These are phyloP conservation scores for Knoxdaviesia capensis DNA, from an alignment of 2,329 filamentous ascomycete species.

Conservation along the genomic window DNA sequence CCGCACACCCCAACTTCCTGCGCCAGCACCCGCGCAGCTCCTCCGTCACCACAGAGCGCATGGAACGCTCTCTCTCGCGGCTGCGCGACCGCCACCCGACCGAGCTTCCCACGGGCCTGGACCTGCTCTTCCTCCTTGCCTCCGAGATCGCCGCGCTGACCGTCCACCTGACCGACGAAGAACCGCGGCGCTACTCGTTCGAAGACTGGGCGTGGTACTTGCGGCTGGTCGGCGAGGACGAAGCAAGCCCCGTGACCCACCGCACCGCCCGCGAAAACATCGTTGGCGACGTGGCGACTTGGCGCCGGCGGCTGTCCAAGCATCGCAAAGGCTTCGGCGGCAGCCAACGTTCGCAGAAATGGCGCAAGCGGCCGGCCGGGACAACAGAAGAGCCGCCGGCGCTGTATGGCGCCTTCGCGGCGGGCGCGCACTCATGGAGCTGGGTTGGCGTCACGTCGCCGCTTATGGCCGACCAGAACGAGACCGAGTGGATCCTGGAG, in stretches of 20 bases:
- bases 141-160: constrained; percentile 49
- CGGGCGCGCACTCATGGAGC: constrained; percentile 1
- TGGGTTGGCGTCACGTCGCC: constrained; percentile 54
- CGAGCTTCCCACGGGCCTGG: constrained; percentile 20
- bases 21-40: no score
- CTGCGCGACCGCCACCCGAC: not conserved
- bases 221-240: constrained; percentile 50
- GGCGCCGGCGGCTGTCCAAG: no score
- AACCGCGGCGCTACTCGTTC: constrained; percentile 45
- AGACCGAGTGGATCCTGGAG: constrained; percentile 56
- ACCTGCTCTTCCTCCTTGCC: constrained; percentile 46
- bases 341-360: no score
- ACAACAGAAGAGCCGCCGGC: no score
- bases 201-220: constrained; percentile 79
- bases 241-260: constrained; percentile 28
- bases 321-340: no score
- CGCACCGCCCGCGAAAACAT: constrained; percentile 12
- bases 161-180: constrained; percentile 34
- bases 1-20: no score
- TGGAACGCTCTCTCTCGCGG: no score
- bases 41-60: no score
- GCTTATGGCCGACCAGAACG: constrained; percentile 45
- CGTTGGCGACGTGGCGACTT: not conserved
- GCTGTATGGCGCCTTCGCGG: no score
- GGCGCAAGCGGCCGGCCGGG: no score